Percentiles rank a stretch among this genome's conserved stretches.
These are phyloP conservation scores for Fusarium pilosicola DNA, from an alignment of 2,329 filamentous ascomycete species.

Conservation along the genomic window DNA sequence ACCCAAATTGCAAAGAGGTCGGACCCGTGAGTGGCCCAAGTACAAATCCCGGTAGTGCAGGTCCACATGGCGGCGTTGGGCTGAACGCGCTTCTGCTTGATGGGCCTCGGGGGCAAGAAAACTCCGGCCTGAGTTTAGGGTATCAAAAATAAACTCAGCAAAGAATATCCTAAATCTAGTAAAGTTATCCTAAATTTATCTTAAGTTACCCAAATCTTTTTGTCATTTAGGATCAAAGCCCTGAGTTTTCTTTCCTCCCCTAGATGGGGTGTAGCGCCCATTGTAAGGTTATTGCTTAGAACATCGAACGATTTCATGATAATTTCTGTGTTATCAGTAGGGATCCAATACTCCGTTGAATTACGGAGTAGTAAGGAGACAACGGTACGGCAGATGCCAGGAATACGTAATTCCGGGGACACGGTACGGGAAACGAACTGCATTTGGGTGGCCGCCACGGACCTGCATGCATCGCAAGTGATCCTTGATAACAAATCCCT, in stretches of 20 bases:
- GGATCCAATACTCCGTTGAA: neutral
- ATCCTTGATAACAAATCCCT: neutral
- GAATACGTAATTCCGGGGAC: neutral
- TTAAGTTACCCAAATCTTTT: too few relatives aligned
- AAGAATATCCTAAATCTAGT: too few relatives aligned
- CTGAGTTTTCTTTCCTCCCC: too few relatives aligned
- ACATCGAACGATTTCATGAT: neutral
- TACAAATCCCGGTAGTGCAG: neutral
- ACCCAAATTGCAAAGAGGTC: neutral
- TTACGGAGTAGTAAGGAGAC: neutral
- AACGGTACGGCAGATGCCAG: neutral
- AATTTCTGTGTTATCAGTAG: neutral
- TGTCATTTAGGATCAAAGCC: too few relatives aligned
- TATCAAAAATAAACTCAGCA: too few relatives aligned
- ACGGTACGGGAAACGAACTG: neutral
- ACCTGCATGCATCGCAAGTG: neutral
- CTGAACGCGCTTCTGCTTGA: neutral
- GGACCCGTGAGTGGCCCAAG: neutral
- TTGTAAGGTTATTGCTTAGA: neutral
- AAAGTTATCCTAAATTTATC: too few relatives aligned
- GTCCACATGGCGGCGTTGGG: neutral
- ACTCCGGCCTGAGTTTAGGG: too few relatives aligned
- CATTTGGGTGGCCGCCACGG: neutral
- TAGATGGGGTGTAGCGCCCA: neutral
- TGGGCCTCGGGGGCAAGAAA: too few relatives aligned